A percentile compares a stretch with the other conserved stretches of the same genome.
phyloP scores from a whole-genome alignment of 805 yeast genomes.

The Pichia rugopelliculosa region DNA sequence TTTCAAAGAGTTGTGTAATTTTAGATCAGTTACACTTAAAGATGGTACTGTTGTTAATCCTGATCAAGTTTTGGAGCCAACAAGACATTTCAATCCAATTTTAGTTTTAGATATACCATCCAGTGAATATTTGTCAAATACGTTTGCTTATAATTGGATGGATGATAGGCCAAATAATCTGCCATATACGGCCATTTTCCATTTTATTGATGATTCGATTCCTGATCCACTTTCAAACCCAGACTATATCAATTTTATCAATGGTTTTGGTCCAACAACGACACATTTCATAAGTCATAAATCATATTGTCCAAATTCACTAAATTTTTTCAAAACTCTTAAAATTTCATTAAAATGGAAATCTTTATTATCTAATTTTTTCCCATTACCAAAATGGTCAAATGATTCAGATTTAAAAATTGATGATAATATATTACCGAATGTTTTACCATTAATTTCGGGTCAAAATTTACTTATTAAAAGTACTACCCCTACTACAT shows the following conservation, averaged over 20 bases:
- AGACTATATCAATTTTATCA: conserved; percentile 43
- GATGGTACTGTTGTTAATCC: conserved; percentile 57
- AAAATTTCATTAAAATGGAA: conserved; percentile 49
- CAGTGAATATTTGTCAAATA: conserved; percentile 33
- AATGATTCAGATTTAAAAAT: conserved; percentile 21
- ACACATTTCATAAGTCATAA: conserved; percentile 73
- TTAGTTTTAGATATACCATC: conserved; percentile 71
- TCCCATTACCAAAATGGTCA: conserved; percentile 35
- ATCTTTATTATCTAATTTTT: conserved; percentile 37
- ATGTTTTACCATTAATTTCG: conserved; percentile 24
- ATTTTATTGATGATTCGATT: conserved; percentile 56
- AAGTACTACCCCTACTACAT: conserved; percentile 12
- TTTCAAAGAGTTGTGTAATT: conserved; percentile 53
- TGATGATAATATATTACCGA: conserved; percentile 16
- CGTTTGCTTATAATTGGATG: conserved; percentile 22
- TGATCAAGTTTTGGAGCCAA: conserved; percentile 62
- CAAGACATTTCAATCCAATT: conserved; percentile 50
- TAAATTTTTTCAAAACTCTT: conserved; percentile 53
- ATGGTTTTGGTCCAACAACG: conserved; percentile 43
- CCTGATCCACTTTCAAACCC: conserved; percentile 34
- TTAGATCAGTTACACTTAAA: conserved; percentile 47
- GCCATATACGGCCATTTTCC: conserved; percentile 51
- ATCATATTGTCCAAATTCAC: conserved; percentile 49
- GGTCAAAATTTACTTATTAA: conserved; percentile 22
- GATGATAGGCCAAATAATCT: conserved; percentile 1